These are phyloP conservation scores for Debaryomyces prosopidis DNA, from an alignment of 805 yeast species.

Conservation along the genomic window DNA sequence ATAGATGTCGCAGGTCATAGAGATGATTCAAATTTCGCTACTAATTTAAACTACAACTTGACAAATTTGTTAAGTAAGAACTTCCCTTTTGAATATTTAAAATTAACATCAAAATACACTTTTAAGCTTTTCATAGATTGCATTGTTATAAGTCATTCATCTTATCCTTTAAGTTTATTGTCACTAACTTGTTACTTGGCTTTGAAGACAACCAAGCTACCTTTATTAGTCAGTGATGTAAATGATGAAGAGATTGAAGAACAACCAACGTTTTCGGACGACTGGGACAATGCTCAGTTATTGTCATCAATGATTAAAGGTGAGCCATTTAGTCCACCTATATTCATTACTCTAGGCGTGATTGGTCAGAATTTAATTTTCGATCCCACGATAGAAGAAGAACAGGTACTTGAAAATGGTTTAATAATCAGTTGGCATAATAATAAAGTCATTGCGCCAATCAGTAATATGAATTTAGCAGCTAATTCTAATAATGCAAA, in stretches of 20 bases:
- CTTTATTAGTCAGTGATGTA: conserved; percentile 66
- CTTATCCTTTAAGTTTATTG: conserved; percentile 78
- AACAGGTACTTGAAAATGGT: conserved; percentile 85
- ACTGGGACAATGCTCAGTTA: conserved; percentile 63
- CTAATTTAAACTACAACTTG: conserved; percentile 62
- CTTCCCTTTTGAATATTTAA: conserved; percentile 54
- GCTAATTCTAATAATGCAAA: conserved; percentile 43
- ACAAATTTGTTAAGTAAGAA: conserved; percentile 52
- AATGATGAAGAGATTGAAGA: conserved; percentile 79
- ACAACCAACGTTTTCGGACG: conserved; percentile 88
- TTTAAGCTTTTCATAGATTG: conserved; percentile 80
- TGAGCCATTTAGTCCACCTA: conserved; percentile 61
- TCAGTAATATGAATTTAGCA: conserved; percentile 66
- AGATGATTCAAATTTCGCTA: conserved; percentile 73
- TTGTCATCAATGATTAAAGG: conserved; percentile 38
- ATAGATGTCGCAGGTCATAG: conserved; percentile 79
- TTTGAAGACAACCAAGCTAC: conserved; percentile 72
- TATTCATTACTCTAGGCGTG: conserved; percentile 73
- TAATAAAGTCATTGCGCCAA: conserved; percentile 70
- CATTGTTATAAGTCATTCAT: conserved; percentile 70
- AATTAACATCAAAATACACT: conserved; percentile 71
- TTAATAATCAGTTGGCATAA: conserved; percentile 70
- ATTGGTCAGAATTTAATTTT: conserved; percentile 68
- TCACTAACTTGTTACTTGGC: conserved; percentile 85
- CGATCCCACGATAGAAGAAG: conserved; percentile 90